These are phyloP conservation scores for Triticum urartu DNA, from an alignment of 176 grass and related monocot species.

Conservation along the genomic window DNA sequence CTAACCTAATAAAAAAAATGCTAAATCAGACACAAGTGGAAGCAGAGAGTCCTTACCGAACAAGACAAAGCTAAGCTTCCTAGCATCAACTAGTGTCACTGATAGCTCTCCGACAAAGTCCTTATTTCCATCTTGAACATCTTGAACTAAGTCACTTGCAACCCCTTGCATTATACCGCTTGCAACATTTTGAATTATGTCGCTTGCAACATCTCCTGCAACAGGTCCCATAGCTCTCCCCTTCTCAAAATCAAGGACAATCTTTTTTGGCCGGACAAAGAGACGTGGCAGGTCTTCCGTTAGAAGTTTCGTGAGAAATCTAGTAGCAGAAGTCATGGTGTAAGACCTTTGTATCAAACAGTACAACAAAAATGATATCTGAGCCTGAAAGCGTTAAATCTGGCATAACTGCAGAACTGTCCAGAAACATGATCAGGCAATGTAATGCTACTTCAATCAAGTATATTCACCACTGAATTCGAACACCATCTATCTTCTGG, in stretches of 20 bases:
- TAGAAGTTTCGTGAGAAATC: conserved; percentile 92
- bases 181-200: conserved; percentile 63
- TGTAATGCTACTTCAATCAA: no score
- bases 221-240: conserved; percentile 82
- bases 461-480: no score
- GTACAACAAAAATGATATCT: no score
- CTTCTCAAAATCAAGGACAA: conserved; percentile 95
- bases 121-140: conserved; percentile 88
- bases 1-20: conserved; percentile 18
- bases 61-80: conserved; percentile 82
- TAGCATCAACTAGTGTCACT: conserved; percentile 93
- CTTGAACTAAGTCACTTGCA: conserved; percentile 57
- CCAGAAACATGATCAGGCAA: no score
- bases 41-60: conserved; percentile 57
- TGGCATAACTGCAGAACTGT: no score
- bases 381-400: no score
- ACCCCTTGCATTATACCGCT: conserved; percentile 59
- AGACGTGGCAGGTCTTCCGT: conserved; percentile 95
- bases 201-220: conserved; percentile 46
- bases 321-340: conserved; percentile 40
- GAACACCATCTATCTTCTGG: no score
- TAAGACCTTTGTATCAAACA: no score
- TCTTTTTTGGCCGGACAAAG: conserved; percentile 95
- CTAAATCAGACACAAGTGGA: neutral
- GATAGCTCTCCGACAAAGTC: conserved; percentile 94